A percentile compares a stretch with the other conserved stretches of the same genome.
Evolutionary conservation across 306 rosid genomes (phyloP).

Genomic region (Parietaria judaica): DNA sequence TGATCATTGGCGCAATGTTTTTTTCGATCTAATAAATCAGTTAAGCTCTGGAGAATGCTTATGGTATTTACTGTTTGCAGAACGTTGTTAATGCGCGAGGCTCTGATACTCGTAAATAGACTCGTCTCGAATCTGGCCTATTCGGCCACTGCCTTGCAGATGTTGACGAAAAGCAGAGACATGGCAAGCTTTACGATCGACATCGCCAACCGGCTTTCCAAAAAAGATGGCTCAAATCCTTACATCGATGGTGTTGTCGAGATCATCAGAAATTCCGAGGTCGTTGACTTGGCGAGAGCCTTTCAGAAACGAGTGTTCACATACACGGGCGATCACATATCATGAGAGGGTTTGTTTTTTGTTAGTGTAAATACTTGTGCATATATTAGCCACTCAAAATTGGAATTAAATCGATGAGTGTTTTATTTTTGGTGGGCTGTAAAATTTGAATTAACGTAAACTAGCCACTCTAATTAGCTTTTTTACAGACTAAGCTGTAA

Average conservation of each 20-base stretch:
- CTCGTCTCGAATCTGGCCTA: conserved; percentile 59
- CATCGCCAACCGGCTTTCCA: conserved; percentile 56
- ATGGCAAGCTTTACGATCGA: conserved; percentile 64
- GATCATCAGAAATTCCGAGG: conserved; percentile 52
- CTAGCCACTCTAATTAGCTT: background rate
- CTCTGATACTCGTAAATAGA: conserved; percentile 74
- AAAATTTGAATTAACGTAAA: background rate
- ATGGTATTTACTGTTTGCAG: conserved; percentile 28
- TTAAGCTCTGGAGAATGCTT: conserved; percentile 1
- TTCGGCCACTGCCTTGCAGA: conserved; percentile 45
- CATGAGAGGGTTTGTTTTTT: conserved; percentile 2
- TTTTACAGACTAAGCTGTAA: background rate
- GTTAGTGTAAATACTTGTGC: conserved; percentile 6
- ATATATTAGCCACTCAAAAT: background rate
- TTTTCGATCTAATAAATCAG: too few relatives aligned
- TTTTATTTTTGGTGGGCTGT: background rate
- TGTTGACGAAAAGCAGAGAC: conserved; percentile 49
- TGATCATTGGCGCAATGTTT: too few relatives aligned
- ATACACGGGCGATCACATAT: conserved; percentile 44
- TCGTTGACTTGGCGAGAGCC: conserved; percentile 52
- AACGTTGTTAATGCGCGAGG: conserved; percentile 83
- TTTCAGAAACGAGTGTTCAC: conserved; percentile 61
- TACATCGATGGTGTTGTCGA: conserved; percentile 33
- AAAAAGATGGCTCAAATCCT: conserved; percentile 25
- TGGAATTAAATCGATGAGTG: background rate